These are phyloP conservation scores for Ambrosiella xylebori DNA, from an alignment of 2,329 filamentous ascomycete genomes.

Conservation along the genomic window DNA sequence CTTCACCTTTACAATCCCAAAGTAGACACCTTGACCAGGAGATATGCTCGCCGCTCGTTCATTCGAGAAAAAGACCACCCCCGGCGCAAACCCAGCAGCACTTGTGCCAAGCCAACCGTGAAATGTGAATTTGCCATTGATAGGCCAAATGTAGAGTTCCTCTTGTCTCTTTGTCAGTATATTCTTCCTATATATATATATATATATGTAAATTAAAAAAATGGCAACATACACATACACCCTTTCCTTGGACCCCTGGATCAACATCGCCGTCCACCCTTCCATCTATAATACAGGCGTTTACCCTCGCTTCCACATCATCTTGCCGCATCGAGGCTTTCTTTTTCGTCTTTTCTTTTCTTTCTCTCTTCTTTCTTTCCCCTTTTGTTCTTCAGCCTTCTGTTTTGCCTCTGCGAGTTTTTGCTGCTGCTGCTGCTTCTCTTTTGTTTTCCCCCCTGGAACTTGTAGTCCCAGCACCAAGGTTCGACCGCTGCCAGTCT, in stretches of 20 bases:
- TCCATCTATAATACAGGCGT: neutral
- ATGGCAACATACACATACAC: neutral
- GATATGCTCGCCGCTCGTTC: neutral
- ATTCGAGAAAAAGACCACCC: neutral
- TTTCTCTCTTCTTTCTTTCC: slow-evolving; percentile 15
- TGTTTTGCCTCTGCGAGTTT: slow-evolving; percentile 2
- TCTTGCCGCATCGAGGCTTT: slow-evolving; percentile 13
- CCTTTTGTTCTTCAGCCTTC: slow-evolving; percentile 14
- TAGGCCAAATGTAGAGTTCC: no score
- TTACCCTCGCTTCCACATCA: slow-evolving; percentile 3
- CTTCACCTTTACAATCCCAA: neutral
- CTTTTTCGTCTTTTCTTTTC: neutral
- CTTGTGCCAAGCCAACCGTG: neutral
- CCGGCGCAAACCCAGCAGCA: neutral
- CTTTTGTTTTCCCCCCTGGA: neutral
- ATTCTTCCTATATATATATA: neutral
- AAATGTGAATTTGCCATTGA: neutral
- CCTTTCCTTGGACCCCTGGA: neutral
- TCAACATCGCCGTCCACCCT: neutral
- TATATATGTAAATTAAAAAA: neutral
- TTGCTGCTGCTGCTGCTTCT: neutral
- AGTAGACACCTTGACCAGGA: neutral
- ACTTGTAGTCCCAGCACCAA: neutral
- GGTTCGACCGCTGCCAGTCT: neutral
- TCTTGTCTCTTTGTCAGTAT: no score